Evolutionary conservation across 768 basidiomycete genomes (phyloP), one percentile per base, ranked within the genome.

Genomic region (Coprinellus micaceus): DNA sequence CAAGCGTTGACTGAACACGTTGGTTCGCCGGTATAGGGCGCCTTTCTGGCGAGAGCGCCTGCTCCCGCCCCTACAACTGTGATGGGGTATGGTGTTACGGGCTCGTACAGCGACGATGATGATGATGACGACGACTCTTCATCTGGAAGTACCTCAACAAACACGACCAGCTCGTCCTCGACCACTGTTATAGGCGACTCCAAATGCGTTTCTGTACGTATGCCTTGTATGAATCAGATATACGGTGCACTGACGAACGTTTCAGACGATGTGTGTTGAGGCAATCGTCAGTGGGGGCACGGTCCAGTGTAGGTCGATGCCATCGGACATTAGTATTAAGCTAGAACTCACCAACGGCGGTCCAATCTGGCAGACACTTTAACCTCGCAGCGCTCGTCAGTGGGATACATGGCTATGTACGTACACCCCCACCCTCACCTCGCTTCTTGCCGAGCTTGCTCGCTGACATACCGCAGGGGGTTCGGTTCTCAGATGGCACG

Each of bases 361-460:
- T n/a, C n/a, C n/a, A n/a, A n/a, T n/a, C n/a, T n/a, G n/a, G 19
- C 36, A 53, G 57, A 48, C 13, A 57, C 48, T 9, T 37, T 57
- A 11, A 22, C 46, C 37, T 17, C 21, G 30, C 22, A 15, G 40
- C 48, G 49, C 41, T 59, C 54, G 19, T 58, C 60, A 1, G 66
- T 78, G 12, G 84, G 82, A 10, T 85, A 83, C 83, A 84, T 85
- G 82, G 83, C 73, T 29, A 77, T 85, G 84, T 83, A 58, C 56
- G 77, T 66, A 41, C 11, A 53, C 13, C n/a, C 56, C 24, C 43
- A 6, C 24, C 24, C 7, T 21, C 47, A 26, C 15, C 47, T 19
- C 26, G 15, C 17, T 28, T 21, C 13, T 21, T 28, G 26, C 21
- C 13, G 17, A 13, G 24, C 47, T 26, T 25, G 26, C 22, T 46